Percentiles rank a stretch among this genome's conserved stretches.
Evolutionary conservation across 1,284 basidiomycete species (phyloP).

Genomic region (Ceratobasidium sp.): DNA sequence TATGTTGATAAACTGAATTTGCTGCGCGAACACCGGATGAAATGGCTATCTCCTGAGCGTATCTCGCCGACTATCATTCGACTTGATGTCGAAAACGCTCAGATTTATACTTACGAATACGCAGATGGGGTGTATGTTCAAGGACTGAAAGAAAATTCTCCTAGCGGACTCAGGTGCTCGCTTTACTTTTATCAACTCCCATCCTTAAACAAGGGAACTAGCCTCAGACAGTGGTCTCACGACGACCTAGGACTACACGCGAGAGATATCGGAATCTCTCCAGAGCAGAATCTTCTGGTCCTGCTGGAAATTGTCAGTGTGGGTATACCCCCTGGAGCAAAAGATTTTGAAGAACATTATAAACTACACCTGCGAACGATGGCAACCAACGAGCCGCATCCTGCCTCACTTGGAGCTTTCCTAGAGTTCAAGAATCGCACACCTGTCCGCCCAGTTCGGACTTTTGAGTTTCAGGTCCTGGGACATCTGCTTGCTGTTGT

Average conservation of each 20-base stretch:
- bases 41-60: neutral
- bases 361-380: constrained; percentile 33
- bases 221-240: constrained; percentile 19
- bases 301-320: constrained; percentile 10
- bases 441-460: constrained; percentile 9
- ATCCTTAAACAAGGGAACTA: constrained; percentile 21
- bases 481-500: constrained; percentile 21
- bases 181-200: constrained; percentile 35
- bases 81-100: neutral
- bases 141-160: constrained; percentile 1
- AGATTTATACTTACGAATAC: constrained; percentile 20
- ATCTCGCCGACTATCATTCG: constrained; percentile 10
- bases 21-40: neutral
- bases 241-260: constrained; percentile 2
- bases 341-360: constrained; percentile 21
- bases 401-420: constrained; percentile 6
- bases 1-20: constrained; percentile 18
- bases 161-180: neutral
- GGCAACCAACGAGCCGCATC: constrained; percentile 21
- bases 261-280: constrained; percentile 15
- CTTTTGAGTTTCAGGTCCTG: constrained; percentile 21
- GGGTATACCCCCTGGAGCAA: neutral
- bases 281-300: constrained; percentile 15
- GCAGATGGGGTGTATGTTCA: constrained; percentile 26
- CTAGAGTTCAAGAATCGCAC: neutral